Evolutionary conservation across 164 flowering plant genomes (phyloP).

Genomic region (Houttuynia cordata): DNA sequence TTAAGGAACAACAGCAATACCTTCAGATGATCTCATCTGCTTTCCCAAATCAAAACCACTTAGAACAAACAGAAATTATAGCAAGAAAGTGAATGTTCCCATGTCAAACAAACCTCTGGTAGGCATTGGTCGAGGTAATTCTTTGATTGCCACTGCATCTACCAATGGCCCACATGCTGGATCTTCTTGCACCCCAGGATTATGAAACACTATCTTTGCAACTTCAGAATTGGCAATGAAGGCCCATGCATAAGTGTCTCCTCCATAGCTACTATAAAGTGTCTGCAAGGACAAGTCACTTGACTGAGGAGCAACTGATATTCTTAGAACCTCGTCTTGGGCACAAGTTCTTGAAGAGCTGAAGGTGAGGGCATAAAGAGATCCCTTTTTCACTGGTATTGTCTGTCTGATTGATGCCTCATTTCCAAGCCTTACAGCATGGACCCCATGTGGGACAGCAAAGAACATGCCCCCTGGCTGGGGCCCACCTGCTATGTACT

Average conservation of each 20-base stretch:
- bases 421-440: constrained; percentile 87
- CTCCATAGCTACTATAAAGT: constrained; percentile 65
- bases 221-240: constrained; percentile 33
- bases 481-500: constrained; percentile 82
- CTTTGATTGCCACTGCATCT: constrained; percentile 80
- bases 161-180: constrained; percentile 89
- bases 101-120: constrained; percentile 36
- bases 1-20: background rate
- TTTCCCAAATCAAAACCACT: too few species aligned
- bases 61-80: too few species aligned
- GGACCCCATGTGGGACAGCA: constrained; percentile 68
- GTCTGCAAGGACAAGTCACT: constrained; percentile 81
- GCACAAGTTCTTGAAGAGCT: constrained; percentile 92
- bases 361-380: constrained; percentile 73
- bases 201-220: constrained; percentile 50
- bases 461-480: constrained; percentile 90
- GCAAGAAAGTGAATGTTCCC: background rate
- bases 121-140: constrained; percentile 44
- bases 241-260: constrained; percentile 72
- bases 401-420: constrained; percentile 79
- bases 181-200: constrained; percentile 86
- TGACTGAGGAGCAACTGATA: constrained; percentile 43
- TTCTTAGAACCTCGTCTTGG: constrained; percentile 74
- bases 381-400: constrained; percentile 41
- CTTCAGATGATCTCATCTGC: too few species aligned